Evolutionary conservation across 2,329 filamentous ascomycete species (phyloP), one percentile per base, ranked within the genome.

Genomic region (Chalaropsis thielavioides): DNA sequence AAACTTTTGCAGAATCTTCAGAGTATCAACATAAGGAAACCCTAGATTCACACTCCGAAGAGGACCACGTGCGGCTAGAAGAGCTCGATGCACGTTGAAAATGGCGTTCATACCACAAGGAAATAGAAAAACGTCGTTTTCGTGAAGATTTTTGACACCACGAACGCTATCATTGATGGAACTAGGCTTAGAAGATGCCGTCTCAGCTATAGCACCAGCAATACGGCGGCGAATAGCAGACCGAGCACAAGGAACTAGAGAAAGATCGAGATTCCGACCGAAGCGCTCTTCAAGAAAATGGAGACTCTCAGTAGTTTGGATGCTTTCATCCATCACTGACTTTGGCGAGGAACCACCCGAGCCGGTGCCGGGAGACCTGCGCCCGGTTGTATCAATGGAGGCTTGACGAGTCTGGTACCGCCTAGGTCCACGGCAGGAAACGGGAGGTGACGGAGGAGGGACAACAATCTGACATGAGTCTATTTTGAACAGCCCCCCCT

Each of bases 11-110:
- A 97, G 78, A 61, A 96, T 90, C 74, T 99, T 99, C 64, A 97
- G 81, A 0, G 94, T 96, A 74, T 99, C 94, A 63, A 96, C 90
- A 70, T 99, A 99, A 0, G 94, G 91, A 70, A 99, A 99, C n/a
- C 94, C 94, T 71, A 90, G 96, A 71, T 88, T 92, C 72, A 99
- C 85, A 73, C 90, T 95, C 74, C 89, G 88, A 67, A 83, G 72
- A 7, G 80, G 76, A 2, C 85, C 84, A 44, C 86, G 83, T 0
- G 83, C 80, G 62, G 79, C 77, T 68, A 92, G 77, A 62, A 96
- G 77, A 54, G 83, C 83, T 61, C 87, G 85, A 73, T 99, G 94
- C 0, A 89, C 82, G 70, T 90, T 90, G 77, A 90, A 99, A 56
- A 99, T 96, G 62, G 92, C 85, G 71, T 90, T 96, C 92, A 99